phyloP scores from a whole-genome alignment of 2,329 filamentous ascomycete species.

The Calcarisporium arbuscula region DNA sequence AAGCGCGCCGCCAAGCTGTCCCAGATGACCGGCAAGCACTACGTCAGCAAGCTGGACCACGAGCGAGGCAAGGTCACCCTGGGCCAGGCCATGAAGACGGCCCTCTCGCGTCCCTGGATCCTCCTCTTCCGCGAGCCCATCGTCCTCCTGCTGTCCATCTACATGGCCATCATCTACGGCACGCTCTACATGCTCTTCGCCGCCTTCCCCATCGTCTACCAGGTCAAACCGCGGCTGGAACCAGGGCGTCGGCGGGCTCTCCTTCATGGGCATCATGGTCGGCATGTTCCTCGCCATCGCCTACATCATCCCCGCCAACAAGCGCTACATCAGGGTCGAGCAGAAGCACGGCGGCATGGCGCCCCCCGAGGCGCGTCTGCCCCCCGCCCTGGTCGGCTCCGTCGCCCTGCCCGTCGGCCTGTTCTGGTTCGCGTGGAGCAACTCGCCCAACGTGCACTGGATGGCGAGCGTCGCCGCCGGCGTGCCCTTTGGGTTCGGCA shows the following conservation, averaged over 20 bases:
- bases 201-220: too few species aligned
- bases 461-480: conserved; percentile 33
- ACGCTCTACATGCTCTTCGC: too few species aligned
- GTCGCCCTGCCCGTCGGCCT: conserved; percentile 48
- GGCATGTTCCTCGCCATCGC: conserved; percentile 48
- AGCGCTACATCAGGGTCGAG: conserved; percentile 37
- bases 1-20: conserved; percentile 37
- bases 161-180: too few species aligned
- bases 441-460: conserved; percentile 44
- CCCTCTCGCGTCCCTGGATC: too few species aligned
- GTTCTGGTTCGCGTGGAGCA: conserved; percentile 57
- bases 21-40: conserved; percentile 41
- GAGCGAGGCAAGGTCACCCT: too few species aligned
- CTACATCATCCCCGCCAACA: conserved; percentile 42
- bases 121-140: too few species aligned
- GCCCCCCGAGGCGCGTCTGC: conserved; percentile 52
- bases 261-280: conserved; percentile 54
- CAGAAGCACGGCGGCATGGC: conserved; percentile 40
- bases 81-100: too few species aligned
- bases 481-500: conserved; percentile 40
- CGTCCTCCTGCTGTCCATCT: too few species aligned
- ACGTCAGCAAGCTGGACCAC: conserved; percentile 35
- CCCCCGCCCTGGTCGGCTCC: conserved; percentile 47
- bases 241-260: too few species aligned
- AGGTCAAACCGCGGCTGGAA: too few species aligned